phyloP scores from a whole-genome alignment of 495 filamentous ascomycete species.

The Neurospora sp. region DNA sequence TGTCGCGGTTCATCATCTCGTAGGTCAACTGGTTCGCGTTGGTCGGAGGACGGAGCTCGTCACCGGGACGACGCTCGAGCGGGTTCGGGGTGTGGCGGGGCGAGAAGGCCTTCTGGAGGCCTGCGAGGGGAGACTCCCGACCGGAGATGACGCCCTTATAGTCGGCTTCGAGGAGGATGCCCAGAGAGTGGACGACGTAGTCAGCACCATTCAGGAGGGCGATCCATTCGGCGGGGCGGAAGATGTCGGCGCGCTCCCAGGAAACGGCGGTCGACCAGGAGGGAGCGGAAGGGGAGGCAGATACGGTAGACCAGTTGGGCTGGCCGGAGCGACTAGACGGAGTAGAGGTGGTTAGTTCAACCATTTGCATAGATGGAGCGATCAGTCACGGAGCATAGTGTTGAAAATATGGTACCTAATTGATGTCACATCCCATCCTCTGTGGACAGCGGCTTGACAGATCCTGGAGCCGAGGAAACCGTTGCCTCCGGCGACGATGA shows the following conservation, averaged over 20 bases:
- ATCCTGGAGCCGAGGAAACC: constrained; percentile 94
- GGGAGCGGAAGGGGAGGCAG: constrained; percentile 62
- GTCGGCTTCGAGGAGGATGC: constrained; percentile 94
- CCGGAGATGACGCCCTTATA: constrained; percentile 90
- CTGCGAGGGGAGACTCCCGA: constrained; percentile 62
- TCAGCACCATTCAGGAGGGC: constrained; percentile 60
- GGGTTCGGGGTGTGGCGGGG: constrained; percentile 60
- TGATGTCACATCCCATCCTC: constrained; percentile 83
- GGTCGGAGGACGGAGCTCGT: constrained; percentile 19
- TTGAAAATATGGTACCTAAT: constrained; percentile 50
- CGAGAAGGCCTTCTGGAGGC: constrained; percentile 64
- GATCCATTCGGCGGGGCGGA: constrained; percentile 69
- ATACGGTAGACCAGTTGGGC: constrained; percentile 70
- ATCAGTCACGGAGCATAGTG: no score
- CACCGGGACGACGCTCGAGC: constrained; percentile 42
- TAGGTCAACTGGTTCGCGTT: constrained; percentile 73
- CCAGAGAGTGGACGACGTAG: constrained; percentile 85
- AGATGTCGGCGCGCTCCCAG: constrained; percentile 82
- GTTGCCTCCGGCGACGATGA: constrained; percentile 87
- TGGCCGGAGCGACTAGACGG: constrained; percentile 68
- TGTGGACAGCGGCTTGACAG: constrained; percentile 72
- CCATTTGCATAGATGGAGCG: not conserved
- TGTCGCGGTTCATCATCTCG: constrained; percentile 94
- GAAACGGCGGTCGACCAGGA: constrained; percentile 70
- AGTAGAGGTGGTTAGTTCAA: not conserved